Conservation (phyloP, 257 asterid genomes). For the Echium plantagineum region DNA sequence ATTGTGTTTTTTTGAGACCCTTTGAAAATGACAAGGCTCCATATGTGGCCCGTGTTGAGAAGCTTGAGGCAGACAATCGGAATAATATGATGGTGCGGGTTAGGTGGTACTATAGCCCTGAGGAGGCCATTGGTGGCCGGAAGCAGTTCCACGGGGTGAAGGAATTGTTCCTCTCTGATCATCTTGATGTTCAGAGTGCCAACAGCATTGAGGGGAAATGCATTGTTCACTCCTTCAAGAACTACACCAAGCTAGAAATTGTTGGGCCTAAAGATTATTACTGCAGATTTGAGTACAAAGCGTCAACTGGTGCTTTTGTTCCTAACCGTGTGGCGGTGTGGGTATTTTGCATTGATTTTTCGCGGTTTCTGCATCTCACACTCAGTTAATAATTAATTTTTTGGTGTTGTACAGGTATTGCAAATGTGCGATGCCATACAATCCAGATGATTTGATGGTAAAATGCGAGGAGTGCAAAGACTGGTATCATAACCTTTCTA, state of each 20-base stretch:
- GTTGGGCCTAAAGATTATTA: slow-evolving; percentile 46
- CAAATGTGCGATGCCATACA: slow-evolving; percentile 68
- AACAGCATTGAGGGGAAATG: slow-evolving; percentile 56
- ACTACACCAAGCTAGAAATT: slow-evolving; percentile 39
- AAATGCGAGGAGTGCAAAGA: slow-evolving; percentile 67
- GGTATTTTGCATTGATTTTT: slow-evolving; percentile 12
- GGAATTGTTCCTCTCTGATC: slow-evolving; percentile 53
- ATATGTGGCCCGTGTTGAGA: slow-evolving; percentile 53
- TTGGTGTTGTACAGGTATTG: slow-evolving; percentile 39
- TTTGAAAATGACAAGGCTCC: slow-evolving; percentile 31
- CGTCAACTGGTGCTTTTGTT: slow-evolving; percentile 40
- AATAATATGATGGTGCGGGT: slow-evolving; percentile 31
- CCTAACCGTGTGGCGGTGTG: slow-evolving; percentile 65
- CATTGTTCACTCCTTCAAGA: slow-evolving; percentile 44
- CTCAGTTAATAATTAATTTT: background rate
- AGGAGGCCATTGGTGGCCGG: slow-evolving; percentile 53
- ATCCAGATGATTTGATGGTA: slow-evolving; percentile 65
- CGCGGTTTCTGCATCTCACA: background rate
- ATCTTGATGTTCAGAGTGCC: slow-evolving; percentile 49
- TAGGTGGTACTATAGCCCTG: slow-evolving; percentile 65
- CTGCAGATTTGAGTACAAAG: slow-evolving; percentile 46
- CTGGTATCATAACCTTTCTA: slow-evolving; percentile 32
- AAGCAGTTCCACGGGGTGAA: slow-evolving; percentile 54
- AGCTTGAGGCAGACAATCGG: slow-evolving; percentile 38
- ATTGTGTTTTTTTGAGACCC: slow-evolving; percentile 48